A percentile compares a stretch with the other conserved stretches of the same genome.
Evolutionary conservation across 2,329 filamentous ascomycete genomes (phyloP).

Genomic region (Didymella pinodella): DNA sequence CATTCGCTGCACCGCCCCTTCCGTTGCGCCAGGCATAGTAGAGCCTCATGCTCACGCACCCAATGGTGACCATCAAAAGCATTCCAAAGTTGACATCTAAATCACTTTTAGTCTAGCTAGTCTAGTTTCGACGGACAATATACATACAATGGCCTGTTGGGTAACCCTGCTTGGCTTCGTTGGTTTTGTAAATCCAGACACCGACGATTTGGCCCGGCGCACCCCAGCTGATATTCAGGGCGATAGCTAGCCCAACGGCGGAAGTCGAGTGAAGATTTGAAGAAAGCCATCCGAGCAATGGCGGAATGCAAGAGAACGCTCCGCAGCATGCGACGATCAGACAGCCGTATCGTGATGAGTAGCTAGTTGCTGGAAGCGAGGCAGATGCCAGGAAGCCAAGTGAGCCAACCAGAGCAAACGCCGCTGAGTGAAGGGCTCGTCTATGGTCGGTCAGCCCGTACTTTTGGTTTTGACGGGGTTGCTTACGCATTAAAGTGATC

Average conservation of each 20-base stretch:
- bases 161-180: background rate
- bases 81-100: background rate
- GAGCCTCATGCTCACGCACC: background rate
- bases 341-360: background rate
- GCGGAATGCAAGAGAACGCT: background rate
- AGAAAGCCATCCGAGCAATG: background rate
- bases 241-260: background rate
- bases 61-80: background rate
- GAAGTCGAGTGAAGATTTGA: background rate
- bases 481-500: background rate
- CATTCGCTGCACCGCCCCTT: background rate
- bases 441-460: background rate
- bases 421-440: background rate
- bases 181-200: background rate
- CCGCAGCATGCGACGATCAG: background rate
- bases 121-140: background rate
- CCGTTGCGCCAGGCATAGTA: slow-evolving; percentile 1
- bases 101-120: too few species aligned
- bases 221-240: background rate
- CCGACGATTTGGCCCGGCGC: background rate
- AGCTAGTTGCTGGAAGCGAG: background rate
- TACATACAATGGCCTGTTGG: background rate
- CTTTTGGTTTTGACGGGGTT: background rate
- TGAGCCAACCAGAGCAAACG: background rate
- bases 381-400: background rate